These are phyloP conservation scores for Calocybe gambosa DNA, from an alignment of 1,284 basidiomycete species.

Conservation along the genomic window DNA sequence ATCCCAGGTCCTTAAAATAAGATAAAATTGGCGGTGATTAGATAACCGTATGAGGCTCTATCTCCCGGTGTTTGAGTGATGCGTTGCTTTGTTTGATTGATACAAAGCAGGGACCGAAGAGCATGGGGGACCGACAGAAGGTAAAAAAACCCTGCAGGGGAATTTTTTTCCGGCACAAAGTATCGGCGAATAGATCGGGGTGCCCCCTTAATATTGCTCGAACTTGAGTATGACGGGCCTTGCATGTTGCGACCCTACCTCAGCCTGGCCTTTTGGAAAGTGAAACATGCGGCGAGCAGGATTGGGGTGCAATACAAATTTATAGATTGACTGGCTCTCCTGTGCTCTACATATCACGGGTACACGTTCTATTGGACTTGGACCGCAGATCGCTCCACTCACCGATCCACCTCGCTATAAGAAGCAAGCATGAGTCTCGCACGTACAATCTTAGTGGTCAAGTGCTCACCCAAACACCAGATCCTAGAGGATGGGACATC, in stretches of 20 bases:
- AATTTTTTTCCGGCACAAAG: background rate
- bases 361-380: background rate
- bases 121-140: background rate
- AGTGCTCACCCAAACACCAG: constrained; percentile 36
- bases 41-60: too few relatives aligned
- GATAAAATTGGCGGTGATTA: background rate
- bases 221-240: background rate
- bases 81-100: background rate
- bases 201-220: background rate
- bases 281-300: background rate
- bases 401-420: constrained; percentile 41
- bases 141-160: background rate
- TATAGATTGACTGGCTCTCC: too few relatives aligned
- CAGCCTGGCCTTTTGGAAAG: too few relatives aligned
- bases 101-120: background rate
- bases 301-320: too few relatives aligned
- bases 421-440: constrained; percentile 6
- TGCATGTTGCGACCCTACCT: too few relatives aligned
- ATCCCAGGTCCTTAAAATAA: background rate
- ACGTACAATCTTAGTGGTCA: background rate
- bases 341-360: too few relatives aligned
- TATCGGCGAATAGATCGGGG: background rate
- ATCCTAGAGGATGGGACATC: constrained; percentile 23
- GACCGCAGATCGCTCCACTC: constrained; percentile 11
- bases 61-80: background rate